These are phyloP conservation scores for Debaryomyces coudertii DNA, from an alignment of 1,139 yeast genomes.

Conservation along the genomic window DNA sequence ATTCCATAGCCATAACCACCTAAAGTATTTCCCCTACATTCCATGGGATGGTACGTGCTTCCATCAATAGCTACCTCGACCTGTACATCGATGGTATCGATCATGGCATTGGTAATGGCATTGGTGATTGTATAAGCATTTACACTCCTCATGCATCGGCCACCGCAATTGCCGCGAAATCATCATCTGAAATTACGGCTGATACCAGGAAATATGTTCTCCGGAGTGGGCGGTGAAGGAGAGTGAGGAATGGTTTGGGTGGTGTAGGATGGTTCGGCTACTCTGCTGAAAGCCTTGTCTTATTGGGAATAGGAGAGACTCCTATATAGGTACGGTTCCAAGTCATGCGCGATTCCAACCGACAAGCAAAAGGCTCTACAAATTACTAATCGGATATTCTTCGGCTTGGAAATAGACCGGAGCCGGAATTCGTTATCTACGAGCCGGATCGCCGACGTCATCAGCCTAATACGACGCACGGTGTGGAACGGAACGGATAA, in stretches of 20 bases:
- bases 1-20: too few relatives aligned
- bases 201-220: background rate
- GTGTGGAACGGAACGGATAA: background rate
- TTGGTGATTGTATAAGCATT: too few relatives aligned
- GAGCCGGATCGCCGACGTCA: constrained; percentile 1
- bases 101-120: too few relatives aligned
- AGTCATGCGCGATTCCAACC: constrained; percentile 1
- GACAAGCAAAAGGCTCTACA: background rate
- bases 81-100: too few relatives aligned
- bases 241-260: background rate
- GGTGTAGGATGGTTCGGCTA: background rate
- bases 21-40: too few relatives aligned
- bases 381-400: constrained; percentile 5
- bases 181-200: background rate
- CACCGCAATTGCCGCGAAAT: background rate
- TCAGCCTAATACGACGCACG: background rate
- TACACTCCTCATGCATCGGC: too few relatives aligned
- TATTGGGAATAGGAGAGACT: constrained; percentile 9
- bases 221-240: background rate
- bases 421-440: constrained; percentile 5
- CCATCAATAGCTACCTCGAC: too few relatives aligned
- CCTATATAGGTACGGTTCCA: constrained; percentile 5
- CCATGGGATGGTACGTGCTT: too few relatives aligned
- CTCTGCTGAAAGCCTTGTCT: constrained; percentile 1
- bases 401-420: background rate